Evolutionary conservation across 2,329 filamentous ascomycete species (phyloP), one percentile per base, ranked within the genome.

Genomic region (Periconia macrospinosa): DNA sequence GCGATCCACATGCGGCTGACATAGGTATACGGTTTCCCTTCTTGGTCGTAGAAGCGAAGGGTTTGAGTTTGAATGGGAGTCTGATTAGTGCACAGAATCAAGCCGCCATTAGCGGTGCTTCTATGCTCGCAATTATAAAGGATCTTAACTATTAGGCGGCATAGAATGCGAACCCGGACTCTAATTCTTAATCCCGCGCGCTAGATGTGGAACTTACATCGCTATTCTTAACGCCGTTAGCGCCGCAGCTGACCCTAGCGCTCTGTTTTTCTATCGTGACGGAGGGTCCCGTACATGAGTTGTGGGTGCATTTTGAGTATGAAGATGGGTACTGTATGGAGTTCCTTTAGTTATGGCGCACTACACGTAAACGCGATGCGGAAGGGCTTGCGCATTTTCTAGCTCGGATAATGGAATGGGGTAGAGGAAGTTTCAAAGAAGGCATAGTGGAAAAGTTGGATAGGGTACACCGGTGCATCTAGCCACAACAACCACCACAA

Each of bases 11-110:
- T 50, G 37, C 41, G 49, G 49, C 58, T 50, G 56, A 49, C 13
- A 62, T 61, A 42, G 58, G 58, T 45, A 40, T 61, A 55, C 58
- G 52, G 19, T 62, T 61, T 49, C 58, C 58, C 13, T 62, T 59
- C 41, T 47, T 61, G 18, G 42, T 61, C 45, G 50, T 51, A 41
- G 60, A 62, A 56, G 53, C 48, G 40, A 61, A 61, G 50, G 58
- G 54, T 13, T 43, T 62, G 15, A 55, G 50, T 33, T 43, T 53
- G 17, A 58, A 51, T 51, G 54, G 55, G 45, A 50, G 52, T 50
- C 50, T 62, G 6, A 47, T 62, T 37, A 53, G 46, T 42, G 57
- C 58, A n/a, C 60, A 62, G 51, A 62, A 61, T 49, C 56, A 61
- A 58, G 58, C 58, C 43, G 54, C 56, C 23, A 44, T 60, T 41